These are phyloP conservation scores for Trichoderma atrobrunneum DNA, from an alignment of 2,329 filamentous ascomycete genomes.

Conservation along the genomic window DNA sequence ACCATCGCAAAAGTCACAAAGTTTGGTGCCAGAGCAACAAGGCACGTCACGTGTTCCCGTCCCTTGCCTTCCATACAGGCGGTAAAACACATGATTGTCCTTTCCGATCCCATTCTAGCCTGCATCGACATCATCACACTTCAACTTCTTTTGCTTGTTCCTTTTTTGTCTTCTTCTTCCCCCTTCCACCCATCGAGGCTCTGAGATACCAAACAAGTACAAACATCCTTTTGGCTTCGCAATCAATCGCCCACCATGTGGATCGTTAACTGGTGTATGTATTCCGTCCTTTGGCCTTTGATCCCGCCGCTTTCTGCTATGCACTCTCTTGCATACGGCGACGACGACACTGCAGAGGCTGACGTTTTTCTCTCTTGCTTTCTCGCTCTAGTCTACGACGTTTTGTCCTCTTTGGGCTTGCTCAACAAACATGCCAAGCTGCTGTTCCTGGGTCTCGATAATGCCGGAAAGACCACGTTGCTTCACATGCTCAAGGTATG, in stretches of 20 bases:
- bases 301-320: neutral
- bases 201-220: neutral
- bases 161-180: neutral
- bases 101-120: constrained; percentile 14
- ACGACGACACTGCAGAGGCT: neutral
- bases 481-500: constrained; percentile 92
- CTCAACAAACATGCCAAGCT: constrained; percentile 96
- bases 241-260: constrained; percentile 62
- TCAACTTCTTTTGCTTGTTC: neutral
- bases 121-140: constrained; percentile 21
- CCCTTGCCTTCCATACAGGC: constrained; percentile 4
- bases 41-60: constrained; percentile 17
- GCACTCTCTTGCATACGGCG: neutral
- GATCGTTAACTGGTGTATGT: constrained; percentile 94
- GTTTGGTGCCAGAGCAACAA: constrained; percentile 17
- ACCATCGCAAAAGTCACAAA: neutral
- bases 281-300: constrained; percentile 14
- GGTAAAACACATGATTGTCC: constrained; percentile 20
- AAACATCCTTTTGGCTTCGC: neutral
- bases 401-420: constrained; percentile 81
- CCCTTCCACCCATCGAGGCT: neutral
- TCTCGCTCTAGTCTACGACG: constrained; percentile 68
- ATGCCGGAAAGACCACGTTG: constrained; percentile 91
- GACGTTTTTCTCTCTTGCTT: neutral
- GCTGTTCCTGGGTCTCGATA: constrained; percentile 88